These are phyloP conservation scores for Grigorovia yakushimaensis DNA, from an alignment of 805 yeast species.

Conservation along the genomic window DNA sequence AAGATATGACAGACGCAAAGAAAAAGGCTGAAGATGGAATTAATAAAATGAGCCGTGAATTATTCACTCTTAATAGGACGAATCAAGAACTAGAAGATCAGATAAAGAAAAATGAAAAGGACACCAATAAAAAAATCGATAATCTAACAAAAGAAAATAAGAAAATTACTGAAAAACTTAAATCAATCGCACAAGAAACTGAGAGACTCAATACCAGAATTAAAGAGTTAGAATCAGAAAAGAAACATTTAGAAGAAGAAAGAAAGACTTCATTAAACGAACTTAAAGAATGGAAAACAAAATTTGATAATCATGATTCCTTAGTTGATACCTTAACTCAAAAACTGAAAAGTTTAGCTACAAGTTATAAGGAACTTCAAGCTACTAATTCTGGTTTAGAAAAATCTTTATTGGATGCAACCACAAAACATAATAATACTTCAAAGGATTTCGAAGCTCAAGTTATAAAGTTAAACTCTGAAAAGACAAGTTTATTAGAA, in stretches of 20 bases:
- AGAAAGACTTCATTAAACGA: slow-evolving; percentile 18
- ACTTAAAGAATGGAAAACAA: slow-evolving; percentile 17
- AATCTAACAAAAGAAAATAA: slow-evolving; percentile 17
- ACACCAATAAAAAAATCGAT: slow-evolving; percentile 29
- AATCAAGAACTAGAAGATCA: slow-evolving; percentile 42
- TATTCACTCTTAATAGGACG: slow-evolving; percentile 53
- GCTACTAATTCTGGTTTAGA: slow-evolving; percentile 16
- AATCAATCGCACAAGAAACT: slow-evolving; percentile 6
- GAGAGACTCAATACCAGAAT: slow-evolving; percentile 9
- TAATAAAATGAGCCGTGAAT: slow-evolving; percentile 81
- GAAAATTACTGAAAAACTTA: slow-evolving; percentile 8
- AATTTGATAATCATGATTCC: slow-evolving; percentile 25
- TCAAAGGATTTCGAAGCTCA: slow-evolving; percentile 7
- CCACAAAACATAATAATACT: slow-evolving; percentile 8
- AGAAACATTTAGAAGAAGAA: slow-evolving; percentile 13
- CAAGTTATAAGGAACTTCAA: slow-evolving; percentile 22
- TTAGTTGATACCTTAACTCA: slow-evolving; percentile 36
- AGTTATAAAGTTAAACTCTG: slow-evolving; percentile 5
- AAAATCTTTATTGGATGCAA: slow-evolving; percentile 6
- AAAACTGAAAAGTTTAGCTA: slow-evolving; percentile 37
- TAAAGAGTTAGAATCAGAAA: slow-evolving; percentile 5
- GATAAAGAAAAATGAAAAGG: slow-evolving; percentile 36
- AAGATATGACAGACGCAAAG: slow-evolving; percentile 31
- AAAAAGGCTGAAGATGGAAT: slow-evolving; percentile 75
- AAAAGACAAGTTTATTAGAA: slow-evolving; percentile 4